These are phyloP conservation scores for Flaveria linearis DNA, from an alignment of 129 eudicot species.

Conservation along the genomic window DNA sequence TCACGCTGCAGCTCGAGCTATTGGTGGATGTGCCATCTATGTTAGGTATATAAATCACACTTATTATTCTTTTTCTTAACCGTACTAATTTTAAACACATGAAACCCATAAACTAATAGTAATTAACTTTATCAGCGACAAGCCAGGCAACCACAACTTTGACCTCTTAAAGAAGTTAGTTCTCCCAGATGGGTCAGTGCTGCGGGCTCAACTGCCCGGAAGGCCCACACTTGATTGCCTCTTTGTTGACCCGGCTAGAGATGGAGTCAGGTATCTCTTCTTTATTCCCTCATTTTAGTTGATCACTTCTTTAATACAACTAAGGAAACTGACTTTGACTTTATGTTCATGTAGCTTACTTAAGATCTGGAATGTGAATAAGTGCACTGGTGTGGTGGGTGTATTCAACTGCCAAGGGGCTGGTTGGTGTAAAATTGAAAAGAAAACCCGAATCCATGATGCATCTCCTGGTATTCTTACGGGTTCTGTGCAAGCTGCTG, in stretches of 20 bases:
- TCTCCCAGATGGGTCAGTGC: conserved; percentile 94
- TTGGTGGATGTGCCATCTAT: conserved; percentile 93
- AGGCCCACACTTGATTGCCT: conserved; percentile 90
- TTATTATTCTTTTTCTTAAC: neutral
- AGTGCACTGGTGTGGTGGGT: conserved; percentile 86
- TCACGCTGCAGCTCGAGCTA: conserved; percentile 91
- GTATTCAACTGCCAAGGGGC: conserved; percentile 97
- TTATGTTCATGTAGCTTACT: conserved; percentile 58
- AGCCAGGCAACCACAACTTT: conserved; percentile 94
- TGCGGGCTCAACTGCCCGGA: conserved; percentile 84
- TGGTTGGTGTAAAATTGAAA: conserved; percentile 80
- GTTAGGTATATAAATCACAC: conserved; percentile 57
- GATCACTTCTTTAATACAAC: neutral
- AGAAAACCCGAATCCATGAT: conserved; percentile 78
- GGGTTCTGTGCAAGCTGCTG: conserved; percentile 60
- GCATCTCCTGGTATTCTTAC: conserved; percentile 75
- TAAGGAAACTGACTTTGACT: neutral
- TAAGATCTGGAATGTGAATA: conserved; percentile 85
- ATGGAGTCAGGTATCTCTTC: conserved; percentile 64
- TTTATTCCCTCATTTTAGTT: conserved; percentile 1
- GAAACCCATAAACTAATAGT: conserved; percentile 1
- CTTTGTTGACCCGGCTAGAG: conserved; percentile 91
- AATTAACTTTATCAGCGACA: conserved; percentile 51
- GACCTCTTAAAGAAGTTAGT: conserved; percentile 76
- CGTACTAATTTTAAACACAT: neutral